Percentiles rank a stretch among this genome's conserved stretches.
Conservation (phyloP, 2,329 filamentous ascomycete genomes). For the Penicillium sclerotiorum region DNA sequence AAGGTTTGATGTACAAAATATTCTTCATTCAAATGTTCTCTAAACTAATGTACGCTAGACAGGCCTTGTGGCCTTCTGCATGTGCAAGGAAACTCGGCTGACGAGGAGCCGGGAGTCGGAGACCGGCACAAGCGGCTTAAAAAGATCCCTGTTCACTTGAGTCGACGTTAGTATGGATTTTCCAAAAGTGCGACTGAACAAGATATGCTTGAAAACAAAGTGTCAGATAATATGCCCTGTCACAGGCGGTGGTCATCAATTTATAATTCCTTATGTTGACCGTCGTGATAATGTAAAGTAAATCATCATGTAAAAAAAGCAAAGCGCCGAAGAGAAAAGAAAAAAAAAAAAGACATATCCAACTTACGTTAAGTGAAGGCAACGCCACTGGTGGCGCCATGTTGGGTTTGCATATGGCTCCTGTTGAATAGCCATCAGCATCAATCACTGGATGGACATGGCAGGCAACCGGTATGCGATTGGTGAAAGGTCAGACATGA, state of each 20-base stretch:
- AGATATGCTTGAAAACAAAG: slow-evolving; percentile 7
- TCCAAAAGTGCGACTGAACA: slow-evolving; percentile 17
- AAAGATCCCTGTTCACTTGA: slow-evolving; percentile 12
- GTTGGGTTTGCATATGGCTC: slow-evolving; percentile 7
- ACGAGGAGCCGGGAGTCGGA: background rate
- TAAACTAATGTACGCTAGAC: slow-evolving; percentile 23
- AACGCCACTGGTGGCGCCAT: background rate
- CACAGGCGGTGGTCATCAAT: slow-evolving; percentile 80
- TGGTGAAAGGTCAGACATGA: slow-evolving; percentile 50
- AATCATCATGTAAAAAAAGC: slow-evolving; percentile 65
- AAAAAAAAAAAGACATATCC: slow-evolving; percentile 1
- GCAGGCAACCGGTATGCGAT: slow-evolving; percentile 16
- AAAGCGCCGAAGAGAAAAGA: slow-evolving; percentile 5
- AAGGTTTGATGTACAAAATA: too few species aligned
- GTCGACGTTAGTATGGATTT: slow-evolving; percentile 20
- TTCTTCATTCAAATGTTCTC: too few species aligned
- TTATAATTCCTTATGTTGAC: slow-evolving; percentile 76
- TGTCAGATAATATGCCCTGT: slow-evolving; percentile 61
- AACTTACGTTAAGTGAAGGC: slow-evolving; percentile 22
- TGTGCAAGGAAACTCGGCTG: background rate
- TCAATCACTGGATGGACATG: slow-evolving; percentile 22
- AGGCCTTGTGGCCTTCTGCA: slow-evolving; percentile 9
- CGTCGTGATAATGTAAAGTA: slow-evolving; percentile 73
- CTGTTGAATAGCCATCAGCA: slow-evolving; percentile 32
- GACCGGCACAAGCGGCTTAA: slow-evolving; percentile 4